Base-by-base conservation (phyloP, 2,329 filamentous ascomycete species). In the Lachnellula occidentalis region DNA sequence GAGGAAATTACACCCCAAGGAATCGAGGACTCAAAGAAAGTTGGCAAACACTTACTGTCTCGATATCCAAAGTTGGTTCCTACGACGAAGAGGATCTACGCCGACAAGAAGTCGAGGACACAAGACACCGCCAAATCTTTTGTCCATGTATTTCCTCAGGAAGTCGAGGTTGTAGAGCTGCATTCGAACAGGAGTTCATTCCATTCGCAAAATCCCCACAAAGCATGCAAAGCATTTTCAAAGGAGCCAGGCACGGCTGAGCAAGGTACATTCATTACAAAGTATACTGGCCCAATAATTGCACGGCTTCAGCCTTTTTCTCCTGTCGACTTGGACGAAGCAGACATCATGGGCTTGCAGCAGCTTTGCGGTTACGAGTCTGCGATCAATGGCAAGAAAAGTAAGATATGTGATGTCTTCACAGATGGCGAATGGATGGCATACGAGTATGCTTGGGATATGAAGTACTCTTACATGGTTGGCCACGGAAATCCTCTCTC, bases 311-410 rank as follows among this genome's bases (percentile, higher is more conserved):
- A 79, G 79, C 42, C 69, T 73, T 22, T 70, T 76, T 15, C 81
- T 74, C 2, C 78, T 76, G 1, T 88, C 69, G 83, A 86, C 70
- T 85, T 87, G 69, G 85, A 81, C 0, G 69, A 75, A 21, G 73
- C 76, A 48, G 84, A 88, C 61, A 74, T 88, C 14, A 80, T 83
- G 51, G 84, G 78, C 36, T 83, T 86, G 78, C 82, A 85, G 71
- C 75, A 85, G 69, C 69, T 86, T 3, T 86, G 83, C 63, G 82
- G 82, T 1, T 86, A 86, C 64, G 83, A 86, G 67, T 80, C 78
- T 0, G 82, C 85, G 17, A 84, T 85, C 56, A 76, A 76, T 0
- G 83, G 83, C 2, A 77, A 74, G 45, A 76, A 74, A 36, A 85
- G 82, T 0, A 77, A 77, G 0, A 85, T 86, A 67, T 86, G 83